Percentiles rank a stretch among this genome's conserved stretches.
phyloP scores from a whole-genome alignment of 805 yeast species.

The Hanseniaspora jakobsenii region DNA sequence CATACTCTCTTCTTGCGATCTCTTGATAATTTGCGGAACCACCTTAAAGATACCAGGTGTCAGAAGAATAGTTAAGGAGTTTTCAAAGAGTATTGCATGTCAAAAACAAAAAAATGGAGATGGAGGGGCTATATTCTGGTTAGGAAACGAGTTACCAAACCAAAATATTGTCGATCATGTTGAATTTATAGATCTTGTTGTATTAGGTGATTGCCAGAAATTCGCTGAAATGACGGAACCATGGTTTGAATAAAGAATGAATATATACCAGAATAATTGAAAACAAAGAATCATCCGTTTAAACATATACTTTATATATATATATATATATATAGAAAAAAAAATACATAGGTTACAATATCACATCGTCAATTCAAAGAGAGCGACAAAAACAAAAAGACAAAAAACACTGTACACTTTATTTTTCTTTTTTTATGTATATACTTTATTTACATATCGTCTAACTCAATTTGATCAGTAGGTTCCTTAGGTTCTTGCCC shows the following conservation, averaged over 20 bases:
- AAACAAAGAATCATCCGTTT: too few relatives aligned
- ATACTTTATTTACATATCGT: constrained; percentile 39
- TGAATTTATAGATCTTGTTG: constrained; percentile 44
- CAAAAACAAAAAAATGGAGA: constrained; percentile 20
- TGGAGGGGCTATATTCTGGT: constrained; percentile 51
- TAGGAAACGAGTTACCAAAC: constrained; percentile 45
- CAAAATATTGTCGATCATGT: constrained; percentile 38
- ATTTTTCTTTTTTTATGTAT: neutral
- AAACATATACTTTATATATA: neutral
- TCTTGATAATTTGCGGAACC: constrained; percentile 72
- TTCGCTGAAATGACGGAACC: constrained; percentile 28
- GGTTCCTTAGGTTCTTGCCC: constrained; percentile 96
- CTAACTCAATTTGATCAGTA: constrained; percentile 56
- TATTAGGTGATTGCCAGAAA: constrained; percentile 55
- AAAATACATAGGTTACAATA: constrained; percentile 8
- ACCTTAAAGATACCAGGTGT: constrained; percentile 73
- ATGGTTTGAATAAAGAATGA: too few relatives aligned
- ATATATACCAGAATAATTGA: too few relatives aligned
- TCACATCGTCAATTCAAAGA: too few relatives aligned
- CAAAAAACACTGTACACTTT: too few relatives aligned
- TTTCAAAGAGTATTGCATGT: constrained; percentile 45
- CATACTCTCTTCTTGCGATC: constrained; percentile 55
- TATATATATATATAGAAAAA: constrained; percentile 1
- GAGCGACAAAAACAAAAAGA: too few relatives aligned
- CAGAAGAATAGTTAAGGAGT: constrained; percentile 45